Base-by-base conservation (phyloP, 164 flowering plant genomes). In the Echeveria elegans region DNA sequence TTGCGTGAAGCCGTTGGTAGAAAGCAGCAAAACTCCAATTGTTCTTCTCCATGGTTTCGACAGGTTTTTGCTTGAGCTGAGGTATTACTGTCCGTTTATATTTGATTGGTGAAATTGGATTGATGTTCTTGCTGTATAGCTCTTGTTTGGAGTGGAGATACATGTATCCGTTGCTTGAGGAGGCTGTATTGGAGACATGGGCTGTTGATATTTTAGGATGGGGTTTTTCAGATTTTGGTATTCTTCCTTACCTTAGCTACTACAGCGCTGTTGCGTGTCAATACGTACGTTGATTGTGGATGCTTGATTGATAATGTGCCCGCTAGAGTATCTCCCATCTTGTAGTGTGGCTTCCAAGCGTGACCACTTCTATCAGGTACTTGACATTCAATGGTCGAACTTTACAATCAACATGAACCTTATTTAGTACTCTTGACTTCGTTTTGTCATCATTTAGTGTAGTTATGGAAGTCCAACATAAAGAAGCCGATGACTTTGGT, bases 101-200 rank as follows among this genome's bases (percentile, higher is more conserved):
- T 21, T 47, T 53, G 48, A 28, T 62, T 58, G 68, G 14, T 29
- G 62, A 77, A 72, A n/a, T n/a, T 82, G 68, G 73, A 67, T 64
- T 62, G 3, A 18, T 11, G 47, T 19, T 79, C 74, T 75, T 77
- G 69, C 73, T 72, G 58, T 74, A 72, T 86, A 93, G 97, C 74
- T 90, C 94, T 61, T 90, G 97, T 76, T 85, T 90, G 79, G 97
- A 94, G 76, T 94, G 99, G 99, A 91, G 99, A 77, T 87, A 74
- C 70, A 69, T 86, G 23, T 81, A 78, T 67, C 99, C 99, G 15
- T 58, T 89, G 80, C 90, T 94, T 29, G 99, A 94, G 82, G 87
- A 89, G 69, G 95, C 93, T 58, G 90, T 91, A n/a, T 34, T 89
- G 56, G 97, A 89, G 76, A 78, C 89, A 24, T 94, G 99, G 99